Base-by-base conservation (phyloP, 441 rosid species). In the Adansonia gregorii region DNA sequence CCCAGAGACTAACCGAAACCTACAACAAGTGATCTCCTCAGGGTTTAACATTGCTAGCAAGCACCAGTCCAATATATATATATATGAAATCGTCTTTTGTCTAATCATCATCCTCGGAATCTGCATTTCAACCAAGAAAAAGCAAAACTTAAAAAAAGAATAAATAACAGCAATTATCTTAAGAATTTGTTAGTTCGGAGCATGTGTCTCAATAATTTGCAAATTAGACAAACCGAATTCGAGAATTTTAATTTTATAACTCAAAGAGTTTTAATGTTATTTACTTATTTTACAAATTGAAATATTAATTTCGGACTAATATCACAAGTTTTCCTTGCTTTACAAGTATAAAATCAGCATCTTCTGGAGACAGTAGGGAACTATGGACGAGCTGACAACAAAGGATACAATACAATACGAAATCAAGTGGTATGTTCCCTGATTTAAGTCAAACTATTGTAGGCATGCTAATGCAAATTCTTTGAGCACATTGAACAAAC, bases 51-150 rank as follows among this genome's bases (percentile, higher is more conserved):
- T 45, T 72, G 59, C 65, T 41, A 48, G 46, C 22, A 24, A 27
- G 77, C 74, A 72, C 19, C 12, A 64, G 63, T 49, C 45, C 19
- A 65, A 55, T 3, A 45, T 54, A 15, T 10, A 49, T 10, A 49
- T 19, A 45, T 49, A 9, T 58, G 68, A 77, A 75, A 66, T 66
- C 41, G 41, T 35, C 81, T 70, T 66, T 78, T 74, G 61, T 72
- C 92, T 94, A 93, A 74, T 93, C 97, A 58, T 93, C 98, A 60
- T 94, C 98, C 78, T 94, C 98, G 14, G 98, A 94, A 85, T 94
- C 97, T 94, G 96, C 85, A 84, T 77, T 55, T 72, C n/a, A 41
- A 78, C 49, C 80, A 19, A 67, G 61, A 31, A 64, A 65, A 82
- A 55, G 22, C 31, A 72, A 74, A 63, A 56, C 17, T 52, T 19